Conservation (phyloP, 2,329 filamentous ascomycete genomes). For the Pseudocercospora fijiensis region DNA sequence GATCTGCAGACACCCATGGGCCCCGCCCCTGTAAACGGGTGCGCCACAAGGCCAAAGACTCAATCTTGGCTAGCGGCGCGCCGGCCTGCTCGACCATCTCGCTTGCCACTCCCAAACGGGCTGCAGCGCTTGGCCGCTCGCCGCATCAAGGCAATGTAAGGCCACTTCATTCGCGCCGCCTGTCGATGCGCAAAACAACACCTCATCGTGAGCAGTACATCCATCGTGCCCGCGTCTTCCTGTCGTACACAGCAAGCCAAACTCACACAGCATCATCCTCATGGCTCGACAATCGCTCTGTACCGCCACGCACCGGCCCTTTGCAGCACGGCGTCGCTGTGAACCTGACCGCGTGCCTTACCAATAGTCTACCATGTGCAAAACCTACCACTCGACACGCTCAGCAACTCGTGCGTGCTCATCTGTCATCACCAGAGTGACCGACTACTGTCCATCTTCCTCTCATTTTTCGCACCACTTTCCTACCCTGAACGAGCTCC, state of each 20-base stretch:
- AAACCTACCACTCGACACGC: neutral
- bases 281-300: conserved; percentile 18
- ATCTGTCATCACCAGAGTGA: neutral
- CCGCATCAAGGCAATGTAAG: neutral
- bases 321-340: conserved; percentile 10
- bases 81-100: neutral
- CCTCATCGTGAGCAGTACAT: neutral
- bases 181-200: neutral
- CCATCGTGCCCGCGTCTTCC: neutral
- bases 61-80: neutral
- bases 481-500: neutral
- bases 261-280: conserved; percentile 6
- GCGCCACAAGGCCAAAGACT: neutral
- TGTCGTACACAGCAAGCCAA: neutral
- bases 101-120: neutral
- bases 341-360: neutral
- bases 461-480: neutral
- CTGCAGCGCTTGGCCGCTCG: neutral
- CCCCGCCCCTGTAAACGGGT: neutral
- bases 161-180: neutral
- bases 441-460: neutral
- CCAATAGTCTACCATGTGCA: neutral
- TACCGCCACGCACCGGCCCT: conserved; percentile 12
- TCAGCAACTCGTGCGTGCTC: no score
- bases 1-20: neutral